Percentiles rank a stretch among this genome's conserved stretches.
These are phyloP conservation scores for Hypocreales sp. DNA, from an alignment of 2,329 filamentous ascomycete genomes.

Conservation along the genomic window DNA sequence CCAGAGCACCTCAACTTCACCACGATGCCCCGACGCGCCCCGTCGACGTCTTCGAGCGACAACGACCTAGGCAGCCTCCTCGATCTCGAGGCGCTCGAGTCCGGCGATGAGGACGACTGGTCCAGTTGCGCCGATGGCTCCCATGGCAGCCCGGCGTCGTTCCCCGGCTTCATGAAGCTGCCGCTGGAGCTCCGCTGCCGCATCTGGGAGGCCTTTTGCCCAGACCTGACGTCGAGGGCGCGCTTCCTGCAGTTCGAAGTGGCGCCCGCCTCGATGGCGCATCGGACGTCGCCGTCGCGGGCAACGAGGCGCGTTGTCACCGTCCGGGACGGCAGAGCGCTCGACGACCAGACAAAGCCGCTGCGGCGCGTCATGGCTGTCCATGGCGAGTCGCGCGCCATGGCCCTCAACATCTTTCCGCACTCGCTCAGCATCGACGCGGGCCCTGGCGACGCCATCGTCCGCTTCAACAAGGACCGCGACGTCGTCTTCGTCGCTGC, in stretches of 20 bases:
- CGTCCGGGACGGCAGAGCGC: conserved; percentile 8
- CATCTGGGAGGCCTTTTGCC: conserved; percentile 18
- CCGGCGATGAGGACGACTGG: neutral
- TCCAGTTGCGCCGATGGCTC: neutral
- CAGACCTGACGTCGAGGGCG: conserved; percentile 9
- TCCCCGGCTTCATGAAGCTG: conserved; percentile 11
- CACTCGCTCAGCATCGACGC: conserved; percentile 14
- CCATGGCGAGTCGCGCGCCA: conserved; percentile 18
- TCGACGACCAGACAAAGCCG: conserved; percentile 13
- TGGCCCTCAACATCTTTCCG: conserved; percentile 15
- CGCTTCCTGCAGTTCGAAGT: conserved; percentile 8
- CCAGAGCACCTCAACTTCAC: too few relatives aligned
- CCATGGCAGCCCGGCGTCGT: conserved; percentile 2
- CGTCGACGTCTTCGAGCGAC: too few relatives aligned
- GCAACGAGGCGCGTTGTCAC: conserved; percentile 4
- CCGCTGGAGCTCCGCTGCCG: conserved; percentile 17
- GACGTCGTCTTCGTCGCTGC: conserved; percentile 17
- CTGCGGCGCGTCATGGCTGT: conserved; percentile 16
- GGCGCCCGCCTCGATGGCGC: neutral
- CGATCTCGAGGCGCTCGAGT: conserved; percentile 6
- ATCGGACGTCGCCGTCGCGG: neutral
- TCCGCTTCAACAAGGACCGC: conserved; percentile 14
- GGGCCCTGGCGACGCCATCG: conserved; percentile 8
- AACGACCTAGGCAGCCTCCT: conserved; percentile 3
- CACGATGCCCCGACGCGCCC: too few relatives aligned